These are phyloP conservation scores for Claviceps arundinis DNA, from an alignment of 2,329 filamentous ascomycete species.

Conservation along the genomic window DNA sequence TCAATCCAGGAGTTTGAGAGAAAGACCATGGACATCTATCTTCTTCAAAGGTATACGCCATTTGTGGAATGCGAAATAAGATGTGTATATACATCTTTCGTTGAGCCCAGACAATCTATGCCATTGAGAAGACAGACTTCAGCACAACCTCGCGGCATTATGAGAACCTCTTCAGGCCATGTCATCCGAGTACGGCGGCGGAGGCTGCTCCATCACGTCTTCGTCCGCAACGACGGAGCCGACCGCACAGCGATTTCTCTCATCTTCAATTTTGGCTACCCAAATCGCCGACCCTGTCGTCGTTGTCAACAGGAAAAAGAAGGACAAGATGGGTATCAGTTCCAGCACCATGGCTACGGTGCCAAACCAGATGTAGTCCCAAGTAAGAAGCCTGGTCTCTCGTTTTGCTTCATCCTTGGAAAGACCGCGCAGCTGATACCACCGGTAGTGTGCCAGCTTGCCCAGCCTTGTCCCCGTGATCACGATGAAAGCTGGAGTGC, in stretches of 20 bases:
- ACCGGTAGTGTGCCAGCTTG: conserved; percentile 81
- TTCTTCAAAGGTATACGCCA: background rate
- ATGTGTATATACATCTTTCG: background rate
- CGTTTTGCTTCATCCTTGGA: conserved; percentile 59
- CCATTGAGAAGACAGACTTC: background rate
- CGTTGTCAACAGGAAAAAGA: conserved; percentile 85
- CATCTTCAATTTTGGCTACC: conserved; percentile 64
- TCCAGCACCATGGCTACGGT: conserved; percentile 73
- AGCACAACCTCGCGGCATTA: background rate
- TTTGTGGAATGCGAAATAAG: background rate
- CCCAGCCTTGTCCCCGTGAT: conserved; percentile 79
- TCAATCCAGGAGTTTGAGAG: background rate
- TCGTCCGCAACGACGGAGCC: conserved; percentile 7
- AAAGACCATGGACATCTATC: background rate
- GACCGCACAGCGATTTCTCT: conserved; percentile 17
- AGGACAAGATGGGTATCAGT: conserved; percentile 79
- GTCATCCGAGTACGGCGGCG: conserved; percentile 18
- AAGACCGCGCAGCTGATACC: conserved; percentile 69
- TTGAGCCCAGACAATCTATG: background rate
- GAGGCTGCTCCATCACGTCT: conserved; percentile 10
- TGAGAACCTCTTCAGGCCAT: conserved; percentile 1
- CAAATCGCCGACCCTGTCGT: conserved; percentile 77
- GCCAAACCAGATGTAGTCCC: conserved; percentile 91
- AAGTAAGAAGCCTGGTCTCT: conserved; percentile 52
- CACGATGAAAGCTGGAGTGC: conserved; percentile 73